Base-by-base conservation (phyloP, 2,329 filamentous ascomycete genomes). In the Herpotrichia juniperi region DNA sequence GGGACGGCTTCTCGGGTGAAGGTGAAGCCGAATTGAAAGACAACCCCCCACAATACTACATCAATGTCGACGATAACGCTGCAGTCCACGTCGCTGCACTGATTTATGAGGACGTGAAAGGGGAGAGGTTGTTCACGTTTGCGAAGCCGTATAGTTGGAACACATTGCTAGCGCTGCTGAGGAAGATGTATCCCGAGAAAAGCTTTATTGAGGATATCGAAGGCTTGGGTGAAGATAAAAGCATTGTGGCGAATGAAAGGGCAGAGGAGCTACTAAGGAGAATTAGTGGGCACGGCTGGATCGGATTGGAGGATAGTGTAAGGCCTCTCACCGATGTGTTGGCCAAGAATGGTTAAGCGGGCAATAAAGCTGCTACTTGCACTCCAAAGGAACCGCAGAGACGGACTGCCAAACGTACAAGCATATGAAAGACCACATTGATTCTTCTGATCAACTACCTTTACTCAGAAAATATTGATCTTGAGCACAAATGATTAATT, bases 41-140 rank as follows among this genome's bases (percentile, higher is more conserved):
- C 17, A 51, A 21, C 16, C 34, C 17, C 17, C 34, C 48, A 34
- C 43, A 57, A 34, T 53, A 50, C 42, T 59, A 40, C 25, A 32
- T 59, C 39, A 46, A 57, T 21, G 49, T 55, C 2, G 39, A 49
- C 22, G 51, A 57, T 26, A 35, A 34, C 14, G 82, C 78, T 0
- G 65, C 73, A 0, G 65, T 85, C 0, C 81, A 84, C 35, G 71
- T 83, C 1, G 78, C 78, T 2, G 82, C 76, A 0, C 66, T 79
- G 8, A 65, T 82, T 0, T 69, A 79, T n/a, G 69, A 73, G 0
- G 68, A 72, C 0, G 74, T 82, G 0, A 59, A 68, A 11, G 72
- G 74, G 0, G 76, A 84, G 57, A 74, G 83, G 0, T 62, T 86
- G 4, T 82, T 84, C 55, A 81, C 72, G 2, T 81, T 79, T 37